Evolutionary conservation across 352 stramenopile genomes (phyloP), one percentile per base, ranked within the genome.

Genomic region (Globisporangium yorkense): DNA sequence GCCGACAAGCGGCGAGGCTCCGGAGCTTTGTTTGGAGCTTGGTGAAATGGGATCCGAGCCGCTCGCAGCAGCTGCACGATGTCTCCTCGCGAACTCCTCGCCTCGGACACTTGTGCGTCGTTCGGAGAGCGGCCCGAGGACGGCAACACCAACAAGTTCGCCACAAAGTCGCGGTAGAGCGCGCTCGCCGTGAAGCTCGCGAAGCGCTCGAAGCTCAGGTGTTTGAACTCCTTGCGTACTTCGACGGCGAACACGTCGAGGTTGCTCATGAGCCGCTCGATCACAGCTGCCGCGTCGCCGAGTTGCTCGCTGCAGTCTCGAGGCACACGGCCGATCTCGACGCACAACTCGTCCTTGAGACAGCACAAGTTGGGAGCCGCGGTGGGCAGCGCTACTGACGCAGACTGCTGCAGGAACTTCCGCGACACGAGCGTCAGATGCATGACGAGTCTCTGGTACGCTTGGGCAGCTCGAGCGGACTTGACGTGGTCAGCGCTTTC

Each of bases 1-100:
- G 56, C 51, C 18, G 21, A 47, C 6, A 84, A 45, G n/a, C 59
- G 52, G 12, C 53, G 40, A 6, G 15, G 2, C 7, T 58, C 40
- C 5, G 60, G 51, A 24, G 35, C 20, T 8, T 46, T 56, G 7
- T 76, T 77, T 15, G 75, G 69, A 2, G 75, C 63, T 37, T 88
- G 78, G n/a, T 88, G 79, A 56, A 87, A 88, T 5, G 75, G 53
- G 24, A 87, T 80, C 2, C 63, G 66, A 55, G 58, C 79, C n/a
- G 64, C 62, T 27, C 78, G 73, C 15, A 86, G 52, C 39, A 88
- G 41, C 15, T 68, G 57, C 13, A 70, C 63, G 5, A 85, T 67
- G 54, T 80, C 74, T 2, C 65, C 59, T 12, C 18, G 41, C 3
- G 15, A 27, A 15, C 24, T 45, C 21, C 45, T 18, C n/a, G 35